Conservation (phyloP, 1,284 basidiomycete species). For the Takashimella tepidaria region DNA sequence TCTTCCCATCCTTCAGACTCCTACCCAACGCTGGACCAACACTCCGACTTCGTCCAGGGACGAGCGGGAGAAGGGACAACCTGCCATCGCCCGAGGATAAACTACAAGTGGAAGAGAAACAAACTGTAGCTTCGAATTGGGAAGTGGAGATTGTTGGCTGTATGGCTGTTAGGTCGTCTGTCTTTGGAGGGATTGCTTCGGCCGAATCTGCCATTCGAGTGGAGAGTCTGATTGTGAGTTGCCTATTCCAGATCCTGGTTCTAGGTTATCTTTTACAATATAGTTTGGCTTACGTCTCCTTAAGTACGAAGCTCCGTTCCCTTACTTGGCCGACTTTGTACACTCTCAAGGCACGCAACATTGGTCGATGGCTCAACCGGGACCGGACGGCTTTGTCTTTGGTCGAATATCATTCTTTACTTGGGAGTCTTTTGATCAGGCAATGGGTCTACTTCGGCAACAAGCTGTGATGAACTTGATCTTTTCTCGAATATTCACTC, state of each 20-base stretch:
- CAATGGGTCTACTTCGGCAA: slow-evolving; percentile 18
- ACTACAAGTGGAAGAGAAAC: not conserved
- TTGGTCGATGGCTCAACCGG: slow-evolving; percentile 34
- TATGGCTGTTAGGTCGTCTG: not conserved
- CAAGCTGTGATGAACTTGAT: slow-evolving; percentile 32
- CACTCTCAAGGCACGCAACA: slow-evolving; percentile 22
- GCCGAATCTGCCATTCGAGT: slow-evolving; percentile 13
- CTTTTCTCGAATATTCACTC: slow-evolving; percentile 20
- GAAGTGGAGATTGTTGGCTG: not conserved
- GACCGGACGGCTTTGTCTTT: slow-evolving; percentile 35
- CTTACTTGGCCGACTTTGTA: slow-evolving; percentile 27
- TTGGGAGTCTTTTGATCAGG: slow-evolving; percentile 10
- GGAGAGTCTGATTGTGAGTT: slow-evolving; percentile 35
- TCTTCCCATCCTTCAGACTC: slow-evolving; percentile 15
- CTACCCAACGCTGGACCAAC: slow-evolving; percentile 3
- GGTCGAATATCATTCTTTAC: slow-evolving; percentile 19
- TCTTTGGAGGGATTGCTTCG: not conserved
- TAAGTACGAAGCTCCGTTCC: slow-evolving; percentile 20
- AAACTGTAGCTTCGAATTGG: not conserved
- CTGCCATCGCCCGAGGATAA: slow-evolving; percentile 5
- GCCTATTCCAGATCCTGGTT: too few relatives aligned
- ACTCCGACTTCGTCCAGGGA: slow-evolving; percentile 11
- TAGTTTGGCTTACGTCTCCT: not conserved
- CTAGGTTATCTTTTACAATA: too few relatives aligned
- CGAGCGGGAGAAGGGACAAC: slow-evolving; percentile 6